These are phyloP conservation scores for Marsdenia floribunda DNA, from an alignment of 257 asterid genomes.

Conservation along the genomic window DNA sequence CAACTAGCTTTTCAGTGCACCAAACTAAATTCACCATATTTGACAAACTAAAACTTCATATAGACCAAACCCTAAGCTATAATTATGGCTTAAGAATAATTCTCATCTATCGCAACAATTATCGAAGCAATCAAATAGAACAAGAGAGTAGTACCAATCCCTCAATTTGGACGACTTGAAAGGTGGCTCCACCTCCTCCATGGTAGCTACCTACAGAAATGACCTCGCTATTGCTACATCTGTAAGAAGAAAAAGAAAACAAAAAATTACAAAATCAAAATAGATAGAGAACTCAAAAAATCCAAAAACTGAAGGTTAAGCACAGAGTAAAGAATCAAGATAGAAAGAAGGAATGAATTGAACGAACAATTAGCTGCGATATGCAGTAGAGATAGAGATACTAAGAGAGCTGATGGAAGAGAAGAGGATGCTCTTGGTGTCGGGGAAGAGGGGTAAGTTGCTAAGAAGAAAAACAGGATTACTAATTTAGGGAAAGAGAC, in stretches of 20 bases:
- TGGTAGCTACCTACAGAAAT: constrained; percentile 79
- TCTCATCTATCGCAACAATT: too few species aligned
- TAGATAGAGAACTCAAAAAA: not conserved
- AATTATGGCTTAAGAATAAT: too few species aligned
- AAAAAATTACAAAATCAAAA: not conserved
- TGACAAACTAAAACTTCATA: too few species aligned
- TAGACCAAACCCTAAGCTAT: too few species aligned
- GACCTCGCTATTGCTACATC: too few species aligned
- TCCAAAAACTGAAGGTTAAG: not conserved
- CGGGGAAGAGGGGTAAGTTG: not conserved
- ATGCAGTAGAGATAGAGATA: too few species aligned
- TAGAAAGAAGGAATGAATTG: not conserved
- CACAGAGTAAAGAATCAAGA: not conserved
- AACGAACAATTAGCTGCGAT: constrained; percentile 30
- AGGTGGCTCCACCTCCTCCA: constrained; percentile 83
- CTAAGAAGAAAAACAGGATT: too few species aligned
- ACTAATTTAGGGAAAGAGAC: too few species aligned
- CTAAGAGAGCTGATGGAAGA: not conserved
- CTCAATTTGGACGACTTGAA: constrained; percentile 93
- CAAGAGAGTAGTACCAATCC: constrained; percentile 60
- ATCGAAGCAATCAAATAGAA: too few species aligned
- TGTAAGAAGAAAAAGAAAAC: constrained; percentile 2
- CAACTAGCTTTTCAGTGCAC: too few species aligned
- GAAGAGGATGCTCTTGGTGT: not conserved
- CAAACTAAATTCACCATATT: too few species aligned